phyloP scores from a whole-genome alignment of 495 filamentous ascomycete genomes.

The Annulohypoxylon maeteangense region DNA sequence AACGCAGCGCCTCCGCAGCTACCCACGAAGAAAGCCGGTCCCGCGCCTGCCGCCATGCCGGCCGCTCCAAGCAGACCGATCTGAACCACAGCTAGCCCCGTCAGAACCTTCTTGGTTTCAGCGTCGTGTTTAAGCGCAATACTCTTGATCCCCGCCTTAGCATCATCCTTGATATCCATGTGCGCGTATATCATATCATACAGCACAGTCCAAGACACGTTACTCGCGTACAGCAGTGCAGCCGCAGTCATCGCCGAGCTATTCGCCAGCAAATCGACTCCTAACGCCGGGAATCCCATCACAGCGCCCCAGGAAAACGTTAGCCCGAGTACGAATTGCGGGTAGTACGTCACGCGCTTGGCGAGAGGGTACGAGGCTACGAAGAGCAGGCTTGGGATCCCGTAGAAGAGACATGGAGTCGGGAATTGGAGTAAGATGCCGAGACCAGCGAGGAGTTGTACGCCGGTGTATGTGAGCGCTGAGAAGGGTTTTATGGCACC shows the following conservation, averaged over 20 bases:
- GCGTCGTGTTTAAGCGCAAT: slow-evolving; percentile 90
- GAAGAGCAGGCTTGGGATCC: slow-evolving; percentile 82
- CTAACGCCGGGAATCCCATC: slow-evolving; percentile 94
- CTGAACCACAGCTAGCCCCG: slow-evolving; percentile 78
- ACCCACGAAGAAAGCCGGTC: slow-evolving; percentile 85
- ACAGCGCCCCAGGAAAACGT: slow-evolving; percentile 98
- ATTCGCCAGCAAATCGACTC: slow-evolving; percentile 79
- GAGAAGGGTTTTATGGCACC: slow-evolving; percentile 79
- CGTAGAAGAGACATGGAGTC: slow-evolving; percentile 83
- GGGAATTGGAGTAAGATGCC: slow-evolving; percentile 89
- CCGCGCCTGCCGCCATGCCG: slow-evolving; percentile 76
- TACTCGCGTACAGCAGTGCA: slow-evolving; percentile 81
- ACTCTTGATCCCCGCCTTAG: slow-evolving; percentile 91
- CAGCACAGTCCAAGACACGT: slow-evolving; percentile 91
- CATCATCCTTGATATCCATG: slow-evolving; percentile 97
- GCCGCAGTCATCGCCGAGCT: slow-evolving; percentile 72
- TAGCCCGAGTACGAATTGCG: slow-evolving; percentile 89
- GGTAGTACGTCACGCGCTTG: slow-evolving; percentile 94
- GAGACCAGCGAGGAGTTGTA: slow-evolving; percentile 82
- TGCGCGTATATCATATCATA: slow-evolving; percentile 99
- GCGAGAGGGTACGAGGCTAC: slow-evolving; percentile 89
- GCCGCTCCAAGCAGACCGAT: slow-evolving; percentile 82
- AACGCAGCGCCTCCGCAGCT: slow-evolving; percentile 84
- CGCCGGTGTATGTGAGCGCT: slow-evolving; percentile 83
- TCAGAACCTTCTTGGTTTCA: slow-evolving; percentile 86